Conservation (phyloP, 768 basidiomycete genomes). For the Pholiota molesta region DNA sequence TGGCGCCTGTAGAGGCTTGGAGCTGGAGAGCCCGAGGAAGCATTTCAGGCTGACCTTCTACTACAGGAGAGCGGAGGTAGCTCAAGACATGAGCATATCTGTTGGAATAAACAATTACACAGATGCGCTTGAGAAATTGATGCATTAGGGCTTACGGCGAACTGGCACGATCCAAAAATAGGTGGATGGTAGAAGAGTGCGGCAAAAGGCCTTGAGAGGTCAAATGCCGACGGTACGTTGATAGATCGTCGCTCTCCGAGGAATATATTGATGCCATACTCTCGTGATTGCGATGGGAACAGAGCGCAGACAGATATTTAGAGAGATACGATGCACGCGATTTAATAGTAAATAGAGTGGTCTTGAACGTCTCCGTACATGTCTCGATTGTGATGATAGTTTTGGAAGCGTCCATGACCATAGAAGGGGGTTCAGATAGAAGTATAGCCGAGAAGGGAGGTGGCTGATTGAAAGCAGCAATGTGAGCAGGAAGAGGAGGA, state of each 20-base stretch:
- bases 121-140: neutral
- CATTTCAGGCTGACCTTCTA: conserved; percentile 47
- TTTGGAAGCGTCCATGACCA: conserved; percentile 55
- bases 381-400: conserved; percentile 77
- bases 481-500: conserved; percentile 50
- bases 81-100: conserved; percentile 75
- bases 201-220: conserved; percentile 57
- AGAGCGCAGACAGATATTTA: conserved; percentile 52
- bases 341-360: conserved; percentile 65
- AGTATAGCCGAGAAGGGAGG: conserved; percentile 71
- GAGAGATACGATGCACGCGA: conserved; percentile 73
- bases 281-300: conserved; percentile 33
- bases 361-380: conserved; percentile 64
- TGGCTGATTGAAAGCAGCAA: conserved; percentile 44
- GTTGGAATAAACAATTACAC: conserved; percentile 1
- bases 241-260: conserved; percentile 52
- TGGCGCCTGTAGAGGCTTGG: conserved; percentile 37
- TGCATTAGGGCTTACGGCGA: conserved; percentile 61
- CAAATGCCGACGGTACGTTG: conserved; percentile 65
- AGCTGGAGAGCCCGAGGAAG: conserved; percentile 67
- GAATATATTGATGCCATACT: conserved; percentile 61
- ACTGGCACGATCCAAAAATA: conserved; percentile 83
- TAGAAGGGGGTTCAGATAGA: conserved; percentile 56
- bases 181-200: conserved; percentile 53
- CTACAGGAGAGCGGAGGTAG: conserved; percentile 64